Percentiles rank a stretch among this genome's conserved stretches.
Evolutionary conservation across 805 yeast genomes (phyloP).

Genomic region (Yamadazyma olivae): DNA sequence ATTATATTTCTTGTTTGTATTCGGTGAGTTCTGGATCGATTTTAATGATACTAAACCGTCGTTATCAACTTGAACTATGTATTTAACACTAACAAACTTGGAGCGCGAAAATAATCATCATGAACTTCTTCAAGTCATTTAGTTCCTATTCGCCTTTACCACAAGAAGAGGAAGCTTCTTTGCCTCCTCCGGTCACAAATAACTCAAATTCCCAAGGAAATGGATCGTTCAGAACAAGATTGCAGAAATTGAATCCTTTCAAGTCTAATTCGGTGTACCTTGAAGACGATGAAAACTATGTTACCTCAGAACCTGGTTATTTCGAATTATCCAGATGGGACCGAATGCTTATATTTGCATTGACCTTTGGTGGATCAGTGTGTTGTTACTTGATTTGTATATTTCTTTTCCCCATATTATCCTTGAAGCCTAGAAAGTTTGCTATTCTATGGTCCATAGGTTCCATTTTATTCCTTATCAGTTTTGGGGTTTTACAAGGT

Average conservation of each 20-base stretch:
- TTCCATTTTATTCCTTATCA: slow-evolving; percentile 42
- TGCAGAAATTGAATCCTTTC: slow-evolving; percentile 40
- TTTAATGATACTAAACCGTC: too few relatives aligned
- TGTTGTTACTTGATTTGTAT: slow-evolving; percentile 42
- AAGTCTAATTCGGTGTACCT: slow-evolving; percentile 32
- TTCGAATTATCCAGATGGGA: slow-evolving; percentile 46
- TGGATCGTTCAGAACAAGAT: slow-evolving; percentile 23
- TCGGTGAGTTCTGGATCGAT: too few relatives aligned
- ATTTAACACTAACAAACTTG: neutral
- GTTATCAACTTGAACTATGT: too few relatives aligned
- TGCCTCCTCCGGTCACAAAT: slow-evolving; percentile 39
- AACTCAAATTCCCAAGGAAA: slow-evolving; percentile 5
- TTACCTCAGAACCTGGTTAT: slow-evolving; percentile 42
- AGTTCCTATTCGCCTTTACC: slow-evolving; percentile 26
- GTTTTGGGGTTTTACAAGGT: slow-evolving; percentile 46
- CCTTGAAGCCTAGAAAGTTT: slow-evolving; percentile 43
- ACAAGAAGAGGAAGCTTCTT: slow-evolving; percentile 32
- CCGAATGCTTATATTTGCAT: slow-evolving; percentile 42
- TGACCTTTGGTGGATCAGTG: slow-evolving; percentile 41
- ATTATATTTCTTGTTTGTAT: too few relatives aligned
- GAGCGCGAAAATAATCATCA: slow-evolving; percentile 8
- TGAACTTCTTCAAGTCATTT: slow-evolving; percentile 41
- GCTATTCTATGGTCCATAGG: slow-evolving; percentile 48
- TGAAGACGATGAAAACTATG: slow-evolving; percentile 42
- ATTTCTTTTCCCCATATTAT: slow-evolving; percentile 40